Conservation (phyloP, 768 basidiomycete genomes). For the Multifurca ochricompacta region DNA sequence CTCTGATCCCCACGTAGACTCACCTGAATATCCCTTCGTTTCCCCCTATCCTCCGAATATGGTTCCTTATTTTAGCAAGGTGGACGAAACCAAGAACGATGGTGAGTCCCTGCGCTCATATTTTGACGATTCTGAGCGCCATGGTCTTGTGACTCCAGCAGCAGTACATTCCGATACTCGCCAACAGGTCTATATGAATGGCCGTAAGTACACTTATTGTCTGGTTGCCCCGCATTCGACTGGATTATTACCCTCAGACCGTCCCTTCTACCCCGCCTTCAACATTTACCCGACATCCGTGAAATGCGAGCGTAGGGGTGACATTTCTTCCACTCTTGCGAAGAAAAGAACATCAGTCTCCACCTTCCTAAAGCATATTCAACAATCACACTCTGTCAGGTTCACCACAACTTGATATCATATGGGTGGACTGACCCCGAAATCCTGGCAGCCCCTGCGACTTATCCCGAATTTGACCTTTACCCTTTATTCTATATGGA, state of each 20-base stretch:
- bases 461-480: constrained; percentile 15
- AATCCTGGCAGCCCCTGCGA: constrained; percentile 2
- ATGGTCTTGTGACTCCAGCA: not conserved
- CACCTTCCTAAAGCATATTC: constrained; percentile 6
- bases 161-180: not conserved
- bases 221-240: not conserved
- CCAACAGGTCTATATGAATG: not conserved
- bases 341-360: not conserved
- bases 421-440: not conserved
- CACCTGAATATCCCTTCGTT: constrained; percentile 1
- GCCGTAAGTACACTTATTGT: not conserved
- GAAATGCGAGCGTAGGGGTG: not conserved
- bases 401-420: not conserved
- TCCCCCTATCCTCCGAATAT: not conserved
- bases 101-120: not conserved
- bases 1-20: not conserved
- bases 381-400: constrained; percentile 7
- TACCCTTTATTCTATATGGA: constrained; percentile 5
- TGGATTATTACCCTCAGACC: not conserved
- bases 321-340: not conserved
- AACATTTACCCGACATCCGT: constrained; percentile 4
- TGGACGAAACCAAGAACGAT: not conserved
- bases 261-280: constrained; percentile 1
- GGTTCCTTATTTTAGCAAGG: not conserved
- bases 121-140: not conserved